phyloP scores from a whole-genome alignment of 2,329 filamentous ascomycete genomes.

The Iodosphaeria phyllophila region DNA sequence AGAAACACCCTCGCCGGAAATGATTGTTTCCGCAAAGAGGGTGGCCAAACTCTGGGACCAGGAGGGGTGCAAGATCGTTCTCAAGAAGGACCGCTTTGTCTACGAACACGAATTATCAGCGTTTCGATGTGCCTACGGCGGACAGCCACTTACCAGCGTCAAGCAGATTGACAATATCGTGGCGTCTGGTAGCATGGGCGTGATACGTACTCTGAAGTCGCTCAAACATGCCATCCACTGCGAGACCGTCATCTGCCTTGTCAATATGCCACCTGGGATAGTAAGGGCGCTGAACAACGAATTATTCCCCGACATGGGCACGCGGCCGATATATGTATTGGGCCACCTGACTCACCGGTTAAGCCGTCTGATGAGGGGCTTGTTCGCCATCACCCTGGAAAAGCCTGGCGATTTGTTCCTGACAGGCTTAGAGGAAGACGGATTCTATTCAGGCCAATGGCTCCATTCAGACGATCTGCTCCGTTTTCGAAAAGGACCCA shows the following conservation, averaged over 20 bases:
- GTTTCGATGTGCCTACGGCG: constrained; percentile 8
- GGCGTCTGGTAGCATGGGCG: constrained; percentile 3
- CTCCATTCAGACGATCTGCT: too few species aligned
- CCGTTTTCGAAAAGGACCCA: too few species aligned
- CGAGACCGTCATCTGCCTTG: constrained; percentile 53
- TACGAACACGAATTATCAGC: too few species aligned
- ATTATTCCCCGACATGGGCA: constrained; percentile 47
- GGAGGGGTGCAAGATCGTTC: constrained; percentile 22
- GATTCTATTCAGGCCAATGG: too few species aligned
- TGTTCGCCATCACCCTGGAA: constrained; percentile 18
- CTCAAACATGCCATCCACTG: constrained; percentile 19
- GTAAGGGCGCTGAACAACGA: constrained; percentile 57
- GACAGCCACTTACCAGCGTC: background rate
- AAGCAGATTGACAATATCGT: constrained; percentile 9
- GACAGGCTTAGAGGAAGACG: too few species aligned
- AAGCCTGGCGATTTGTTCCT: constrained; percentile 15
- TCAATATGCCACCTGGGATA: constrained; percentile 70
- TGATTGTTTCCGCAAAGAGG: constrained; percentile 35
- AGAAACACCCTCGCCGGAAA: constrained; percentile 41
- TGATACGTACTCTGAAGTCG: constrained; percentile 6
- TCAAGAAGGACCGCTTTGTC: constrained; percentile 19
- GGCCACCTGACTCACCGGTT: constrained; percentile 43
- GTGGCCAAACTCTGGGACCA: constrained; percentile 25
- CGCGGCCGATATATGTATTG: constrained; percentile 58
- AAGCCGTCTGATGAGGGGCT: too few species aligned